Conservation (phyloP, 208 protist species). For the Trichomonas vaginalis region DNA sequence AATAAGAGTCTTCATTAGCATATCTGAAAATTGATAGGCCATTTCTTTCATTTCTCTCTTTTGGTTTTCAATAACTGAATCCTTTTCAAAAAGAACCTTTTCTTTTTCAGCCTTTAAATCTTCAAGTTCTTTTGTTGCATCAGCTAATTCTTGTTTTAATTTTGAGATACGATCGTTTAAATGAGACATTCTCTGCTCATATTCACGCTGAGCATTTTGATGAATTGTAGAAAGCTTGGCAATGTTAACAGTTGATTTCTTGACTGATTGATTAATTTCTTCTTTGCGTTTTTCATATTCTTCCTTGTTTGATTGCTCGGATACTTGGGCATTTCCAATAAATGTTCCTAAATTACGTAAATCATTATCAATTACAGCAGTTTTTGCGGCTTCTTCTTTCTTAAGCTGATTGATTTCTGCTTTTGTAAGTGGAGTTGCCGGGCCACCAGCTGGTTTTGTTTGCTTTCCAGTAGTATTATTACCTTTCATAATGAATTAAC, state of each 20-base stretch:
- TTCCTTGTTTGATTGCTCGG: too few species aligned
- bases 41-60: constrained; percentile 18
- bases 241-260: too few species aligned
- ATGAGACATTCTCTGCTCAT: background rate
- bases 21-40: background rate
- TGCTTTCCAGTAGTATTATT: too few species aligned
- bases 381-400: too few species aligned
- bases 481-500: too few species aligned
- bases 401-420: too few species aligned
- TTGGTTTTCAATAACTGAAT: constrained; percentile 13
- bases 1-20: constrained; percentile 9
- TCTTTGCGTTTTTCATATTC: too few species aligned
- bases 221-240: background rate
- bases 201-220: background rate
- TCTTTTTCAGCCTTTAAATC: background rate
- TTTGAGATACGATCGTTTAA: background rate
- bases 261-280: too few species aligned
- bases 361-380: background rate
- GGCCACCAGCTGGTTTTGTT: too few species aligned
- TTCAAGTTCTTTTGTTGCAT: background rate
- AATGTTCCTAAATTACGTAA: background rate
- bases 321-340: background rate
- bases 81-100: background rate
- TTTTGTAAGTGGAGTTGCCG: too few species aligned
- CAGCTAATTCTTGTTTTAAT: background rate